A percentile compares a stretch with the other conserved stretches of the same genome.
phyloP scores from a whole-genome alignment of 2,329 filamentous ascomycete species.

The Aspergillus tamarii region DNA sequence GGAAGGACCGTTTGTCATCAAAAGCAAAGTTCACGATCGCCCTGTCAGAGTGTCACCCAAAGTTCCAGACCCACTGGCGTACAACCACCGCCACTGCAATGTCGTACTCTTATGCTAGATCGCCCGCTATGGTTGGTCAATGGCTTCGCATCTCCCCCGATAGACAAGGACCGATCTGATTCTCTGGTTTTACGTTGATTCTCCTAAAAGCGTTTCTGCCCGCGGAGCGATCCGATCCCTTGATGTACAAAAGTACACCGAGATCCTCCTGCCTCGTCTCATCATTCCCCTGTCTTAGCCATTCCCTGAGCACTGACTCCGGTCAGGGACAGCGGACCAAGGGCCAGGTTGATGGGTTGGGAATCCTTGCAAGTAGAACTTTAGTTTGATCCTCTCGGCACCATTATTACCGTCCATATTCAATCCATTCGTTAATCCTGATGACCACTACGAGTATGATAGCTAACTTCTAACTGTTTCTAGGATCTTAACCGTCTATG shows the following conservation, averaged over 20 bases:
- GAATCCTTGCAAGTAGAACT: constrained; percentile 11
- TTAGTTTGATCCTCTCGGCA: constrained; percentile 3
- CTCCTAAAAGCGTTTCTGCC: neutral
- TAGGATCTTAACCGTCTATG: neutral
- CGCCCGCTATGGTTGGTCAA: constrained; percentile 17
- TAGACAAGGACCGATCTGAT: constrained; percentile 16
- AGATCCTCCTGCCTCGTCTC: neutral
- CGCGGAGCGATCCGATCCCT: constrained; percentile 7
- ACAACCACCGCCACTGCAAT: constrained; percentile 3
- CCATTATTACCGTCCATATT: neutral
- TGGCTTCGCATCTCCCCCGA: constrained; percentile 9
- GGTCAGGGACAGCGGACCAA: constrained; percentile 13
- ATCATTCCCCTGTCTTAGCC: neutral
- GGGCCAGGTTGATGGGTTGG: constrained; percentile 23
- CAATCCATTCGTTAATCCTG: neutral
- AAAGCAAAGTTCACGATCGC: constrained; percentile 22
- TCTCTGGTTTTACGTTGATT: constrained; percentile 15
- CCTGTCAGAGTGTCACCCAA: constrained; percentile 15
- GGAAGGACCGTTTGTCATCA: constrained; percentile 24
- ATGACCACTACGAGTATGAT: neutral
- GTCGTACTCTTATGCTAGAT: constrained; percentile 11
- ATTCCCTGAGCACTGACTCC: constrained; percentile 8
- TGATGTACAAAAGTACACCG: constrained; percentile 9
- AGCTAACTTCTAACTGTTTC: neutral
- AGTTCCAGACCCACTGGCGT: constrained; percentile 16